These are phyloP conservation scores for Colletotrichum spaethianum DNA, from an alignment of 2,329 filamentous ascomycete genomes.

Conservation along the genomic window DNA sequence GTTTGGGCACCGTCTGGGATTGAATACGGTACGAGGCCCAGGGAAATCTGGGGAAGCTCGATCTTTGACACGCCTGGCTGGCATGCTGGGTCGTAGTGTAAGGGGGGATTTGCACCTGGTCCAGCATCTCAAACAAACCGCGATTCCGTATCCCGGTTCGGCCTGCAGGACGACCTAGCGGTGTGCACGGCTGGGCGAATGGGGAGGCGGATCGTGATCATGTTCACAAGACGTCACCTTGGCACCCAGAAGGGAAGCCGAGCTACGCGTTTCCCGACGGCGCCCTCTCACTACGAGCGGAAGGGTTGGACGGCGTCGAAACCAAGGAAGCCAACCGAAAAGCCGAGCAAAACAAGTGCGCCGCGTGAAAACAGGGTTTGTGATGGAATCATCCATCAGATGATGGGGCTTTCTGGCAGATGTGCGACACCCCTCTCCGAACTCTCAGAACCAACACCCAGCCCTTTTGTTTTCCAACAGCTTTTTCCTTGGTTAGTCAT, in stretches of 20 bases:
- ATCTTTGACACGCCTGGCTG: conserved; percentile 23
- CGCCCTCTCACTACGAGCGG: conserved; percentile 1
- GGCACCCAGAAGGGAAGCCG: not conserved
- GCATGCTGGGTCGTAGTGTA: conserved; percentile 23
- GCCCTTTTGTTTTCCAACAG: not conserved
- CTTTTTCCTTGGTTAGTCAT: conserved; percentile 19
- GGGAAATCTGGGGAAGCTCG: conserved; percentile 23
- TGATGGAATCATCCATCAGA: conserved; percentile 38
- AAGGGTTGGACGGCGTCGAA: conserved; percentile 12
- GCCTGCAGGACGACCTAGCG: conserved; percentile 23
- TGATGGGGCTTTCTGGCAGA: conserved; percentile 29
- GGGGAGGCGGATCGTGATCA: conserved; percentile 14
- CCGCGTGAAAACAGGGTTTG: conserved; percentile 36
- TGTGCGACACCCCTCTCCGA: not conserved
- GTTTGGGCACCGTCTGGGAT: conserved; percentile 3
- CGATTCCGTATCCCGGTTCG: conserved; percentile 1
- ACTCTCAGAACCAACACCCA: conserved; percentile 25
- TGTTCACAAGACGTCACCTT: conserved; percentile 14
- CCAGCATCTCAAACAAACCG: conserved; percentile 21
- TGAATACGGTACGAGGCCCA: not conserved
- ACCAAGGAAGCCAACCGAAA: conserved; percentile 19
- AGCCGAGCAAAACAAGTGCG: conserved; percentile 2
- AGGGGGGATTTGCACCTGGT: conserved; percentile 18
- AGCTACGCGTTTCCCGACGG: conserved; percentile 10
- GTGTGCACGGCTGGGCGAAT: conserved; percentile 19